phyloP scores from a whole-genome alignment of 1,139 yeast genomes.

The Sugiyamaella japonica region DNA sequence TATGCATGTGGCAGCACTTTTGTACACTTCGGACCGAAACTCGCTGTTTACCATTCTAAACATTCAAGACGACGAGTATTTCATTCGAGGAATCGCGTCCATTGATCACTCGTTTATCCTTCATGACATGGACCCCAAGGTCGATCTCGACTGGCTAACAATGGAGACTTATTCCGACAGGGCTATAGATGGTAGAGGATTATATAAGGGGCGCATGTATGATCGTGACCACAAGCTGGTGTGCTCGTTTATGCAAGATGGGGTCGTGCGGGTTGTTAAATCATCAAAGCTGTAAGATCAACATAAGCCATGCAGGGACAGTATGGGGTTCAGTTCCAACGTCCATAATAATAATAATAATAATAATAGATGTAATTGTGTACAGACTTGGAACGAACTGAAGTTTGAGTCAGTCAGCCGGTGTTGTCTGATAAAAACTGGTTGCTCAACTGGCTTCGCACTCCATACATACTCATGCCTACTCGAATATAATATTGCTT shows the following conservation, averaged over 20 bases:
- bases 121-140: slow-evolving; percentile 34
- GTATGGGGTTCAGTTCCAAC: not conserved
- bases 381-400: too few species aligned
- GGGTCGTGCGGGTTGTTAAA: slow-evolving; percentile 32
- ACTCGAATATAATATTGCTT: too few species aligned
- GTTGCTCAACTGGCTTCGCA: too few species aligned
- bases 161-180: slow-evolving; percentile 40
- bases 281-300: slow-evolving; percentile 1
- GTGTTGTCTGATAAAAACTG: too few species aligned
- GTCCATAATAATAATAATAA: too few species aligned
- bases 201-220: slow-evolving; percentile 39
- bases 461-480: too few species aligned
- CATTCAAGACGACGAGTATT: slow-evolving; percentile 30
- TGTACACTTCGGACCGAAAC: slow-evolving; percentile 40
- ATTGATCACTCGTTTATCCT: slow-evolving; percentile 39
- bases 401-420: too few species aligned
- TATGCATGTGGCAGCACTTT: slow-evolving; percentile 37
- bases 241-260: slow-evolving; percentile 41
- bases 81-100: slow-evolving; percentile 35
- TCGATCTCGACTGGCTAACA: slow-evolving; percentile 35
- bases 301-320: not conserved
- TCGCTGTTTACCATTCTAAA: slow-evolving; percentile 39
- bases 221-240: slow-evolving; percentile 30
- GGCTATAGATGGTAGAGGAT: slow-evolving; percentile 37
- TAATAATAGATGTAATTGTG: too few species aligned